phyloP scores from a whole-genome alignment of 345 rosid species.

The Salix suchowensis region DNA sequence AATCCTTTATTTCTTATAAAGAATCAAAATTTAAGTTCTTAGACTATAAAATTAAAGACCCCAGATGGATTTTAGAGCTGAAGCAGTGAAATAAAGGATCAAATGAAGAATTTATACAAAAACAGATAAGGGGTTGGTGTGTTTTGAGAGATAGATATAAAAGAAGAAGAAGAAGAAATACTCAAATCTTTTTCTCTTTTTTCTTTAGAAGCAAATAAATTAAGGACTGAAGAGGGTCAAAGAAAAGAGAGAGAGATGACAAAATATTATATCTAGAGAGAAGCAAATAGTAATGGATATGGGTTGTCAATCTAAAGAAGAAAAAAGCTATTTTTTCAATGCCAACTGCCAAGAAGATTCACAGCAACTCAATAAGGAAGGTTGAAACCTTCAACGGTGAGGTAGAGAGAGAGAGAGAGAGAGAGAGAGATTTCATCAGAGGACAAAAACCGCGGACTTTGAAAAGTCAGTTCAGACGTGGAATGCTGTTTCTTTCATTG shows the following conservation, averaged over 20 bases:
- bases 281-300: neutral
- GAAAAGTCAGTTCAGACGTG: constrained; percentile 23
- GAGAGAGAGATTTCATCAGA: neutral
- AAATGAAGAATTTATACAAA: neutral
- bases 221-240: neutral
- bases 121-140: neutral
- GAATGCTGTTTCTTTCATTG: neutral
- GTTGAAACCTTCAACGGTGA: constrained; percentile 26
- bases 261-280: neutral
- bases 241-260: neutral
- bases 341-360: constrained; percentile 7
- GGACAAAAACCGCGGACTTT: constrained; percentile 26
- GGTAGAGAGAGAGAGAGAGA: constrained; percentile 2
- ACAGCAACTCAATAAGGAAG: neutral
- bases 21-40: neutral
- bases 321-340: neutral
- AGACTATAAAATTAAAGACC: neutral
- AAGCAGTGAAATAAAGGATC: neutral
- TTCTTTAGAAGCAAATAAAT: neutral
- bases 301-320: constrained; percentile 9
- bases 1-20: neutral
- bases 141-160: too few relatives aligned
- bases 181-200: neutral
- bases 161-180: neutral
- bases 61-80: neutral